Conservation (phyloP, 106 monocot genomes). For the Dendrobium nobile region DNA sequence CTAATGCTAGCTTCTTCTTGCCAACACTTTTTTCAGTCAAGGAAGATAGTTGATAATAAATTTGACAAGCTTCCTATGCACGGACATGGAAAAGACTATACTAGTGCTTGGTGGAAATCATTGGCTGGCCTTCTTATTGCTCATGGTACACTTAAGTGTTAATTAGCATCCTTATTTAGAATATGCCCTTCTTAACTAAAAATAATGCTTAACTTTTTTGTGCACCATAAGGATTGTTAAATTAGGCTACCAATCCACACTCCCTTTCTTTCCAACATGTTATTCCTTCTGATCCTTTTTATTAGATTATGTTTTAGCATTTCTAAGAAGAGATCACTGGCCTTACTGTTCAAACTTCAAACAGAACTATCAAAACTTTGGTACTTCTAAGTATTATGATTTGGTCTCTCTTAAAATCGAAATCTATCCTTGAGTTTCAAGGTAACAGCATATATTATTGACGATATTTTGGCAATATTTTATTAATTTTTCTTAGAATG, state of each 20-base stretch:
- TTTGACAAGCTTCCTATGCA: conserved; percentile 82
- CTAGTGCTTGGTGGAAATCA: conserved; percentile 93
- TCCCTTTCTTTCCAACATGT: background rate
- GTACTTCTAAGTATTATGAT: background rate
- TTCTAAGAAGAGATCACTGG: background rate
- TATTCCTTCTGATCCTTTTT: background rate
- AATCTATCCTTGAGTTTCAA: background rate
- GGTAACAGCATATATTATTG: background rate
- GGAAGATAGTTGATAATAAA: conserved; percentile 63
- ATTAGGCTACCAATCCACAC: background rate
- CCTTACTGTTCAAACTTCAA: background rate
- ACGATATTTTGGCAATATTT: too few species aligned
- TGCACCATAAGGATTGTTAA: background rate
- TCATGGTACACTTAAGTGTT: conserved; percentile 39
- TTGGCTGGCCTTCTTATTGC: conserved; percentile 61
- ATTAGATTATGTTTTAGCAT: background rate
- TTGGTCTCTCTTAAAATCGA: background rate
- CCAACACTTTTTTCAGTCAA: conserved; percentile 41
- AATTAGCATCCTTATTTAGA: background rate
- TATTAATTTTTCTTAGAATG: background rate
- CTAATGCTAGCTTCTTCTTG: conserved; percentile 4
- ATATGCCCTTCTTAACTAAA: background rate
- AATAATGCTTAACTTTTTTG: background rate
- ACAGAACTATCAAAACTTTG: background rate
- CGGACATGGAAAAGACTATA: conserved; percentile 78